Evolutionary conservation across 495 filamentous ascomycete species (phyloP), one percentile per base, ranked within the genome.

Genomic region (Cercophora sp.): DNA sequence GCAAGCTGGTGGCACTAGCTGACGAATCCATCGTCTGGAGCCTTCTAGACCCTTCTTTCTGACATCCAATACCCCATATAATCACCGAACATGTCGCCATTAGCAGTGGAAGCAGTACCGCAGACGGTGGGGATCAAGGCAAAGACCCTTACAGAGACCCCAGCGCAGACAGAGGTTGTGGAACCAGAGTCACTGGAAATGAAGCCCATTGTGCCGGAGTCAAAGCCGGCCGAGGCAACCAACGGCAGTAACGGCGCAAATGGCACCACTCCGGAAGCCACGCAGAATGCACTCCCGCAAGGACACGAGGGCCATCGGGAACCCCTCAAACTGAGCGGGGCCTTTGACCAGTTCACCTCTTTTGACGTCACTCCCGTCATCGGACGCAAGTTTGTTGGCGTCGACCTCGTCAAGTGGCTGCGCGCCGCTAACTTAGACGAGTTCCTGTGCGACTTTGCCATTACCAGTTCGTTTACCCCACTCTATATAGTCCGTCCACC

Each of bases 341-440:
- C 71, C 0, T 69, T 88, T 0, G 79, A 88, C 34, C 59, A 71
- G 23, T 81, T 78, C 52, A 66, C 82, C 27, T 77, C 71, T 4
- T 81, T 85, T 36, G 85, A 87, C 44, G 73, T 85, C 0, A 89
- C 85, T 2, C 83, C 85, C 4, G 70, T 82, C 41, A 85, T 88
- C 55, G 85, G 86, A n/a, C 73, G 77, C 0, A 85, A 89, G 59
- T 90, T 80, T 52, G 70, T 70, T 19, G 70, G 77, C 11, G 78
- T 77, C 1, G 80, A 79, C 48, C 65, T 89, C 16, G 76, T 73
- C 18, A 81, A 87, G n/a, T 79, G 76, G 64, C 73, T 89, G 0
- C 69, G 70, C 6, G 80, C 83, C 5, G 70, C 77, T 1, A 86
- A 89, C 60, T 78, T 81, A 0, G 84, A 86, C 58, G 80, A 85